Percentiles rank a stretch among this genome's conserved stretches.
These are phyloP conservation scores for Pythium rhizo-oryzae DNA, from an alignment of 352 stramenopile species.

Conservation along the genomic window DNA sequence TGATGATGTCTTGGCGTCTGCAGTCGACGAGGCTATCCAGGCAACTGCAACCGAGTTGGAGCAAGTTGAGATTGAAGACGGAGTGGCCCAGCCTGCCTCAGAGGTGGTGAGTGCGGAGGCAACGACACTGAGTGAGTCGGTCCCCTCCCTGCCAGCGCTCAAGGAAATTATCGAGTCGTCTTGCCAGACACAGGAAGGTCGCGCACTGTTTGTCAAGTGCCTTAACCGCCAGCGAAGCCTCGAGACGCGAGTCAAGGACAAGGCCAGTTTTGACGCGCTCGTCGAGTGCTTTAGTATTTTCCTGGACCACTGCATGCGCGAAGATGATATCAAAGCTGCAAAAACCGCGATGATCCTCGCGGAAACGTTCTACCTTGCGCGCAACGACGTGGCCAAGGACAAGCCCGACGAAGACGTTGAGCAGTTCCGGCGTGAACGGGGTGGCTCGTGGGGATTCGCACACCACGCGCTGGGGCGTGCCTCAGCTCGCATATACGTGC, in stretches of 20 bases:
- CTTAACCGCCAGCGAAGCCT: constrained; percentile 82
- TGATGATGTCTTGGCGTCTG: constrained; percentile 25
- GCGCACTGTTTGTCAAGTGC: constrained; percentile 81
- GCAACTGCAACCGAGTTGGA: constrained; percentile 9
- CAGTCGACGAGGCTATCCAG: constrained; percentile 5
- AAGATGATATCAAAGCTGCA: constrained; percentile 82
- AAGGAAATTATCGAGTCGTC: constrained; percentile 26
- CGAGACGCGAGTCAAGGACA: constrained; percentile 72
- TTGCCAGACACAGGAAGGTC: constrained; percentile 38
- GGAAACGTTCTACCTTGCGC: constrained; percentile 74
- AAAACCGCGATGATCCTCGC: constrained; percentile 90
- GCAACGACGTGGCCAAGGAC: background rate
- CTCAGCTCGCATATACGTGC: constrained; percentile 67
- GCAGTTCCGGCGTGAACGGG: constrained; percentile 28
- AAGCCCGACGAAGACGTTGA: constrained; percentile 25
- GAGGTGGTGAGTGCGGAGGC: background rate
- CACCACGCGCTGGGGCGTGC: constrained; percentile 44
- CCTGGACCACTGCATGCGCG: constrained; percentile 68
- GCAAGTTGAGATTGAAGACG: background rate
- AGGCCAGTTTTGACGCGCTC: constrained; percentile 58
- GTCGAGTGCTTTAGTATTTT: constrained; percentile 76
- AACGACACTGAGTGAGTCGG: background rate
- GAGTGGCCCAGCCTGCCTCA: background rate
- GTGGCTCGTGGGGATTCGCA: constrained; percentile 30
- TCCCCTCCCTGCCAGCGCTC: constrained; percentile 4